These are phyloP conservation scores for Citrus sp. DNA, from an alignment of 345 rosid genomes.

Conservation along the genomic window DNA sequence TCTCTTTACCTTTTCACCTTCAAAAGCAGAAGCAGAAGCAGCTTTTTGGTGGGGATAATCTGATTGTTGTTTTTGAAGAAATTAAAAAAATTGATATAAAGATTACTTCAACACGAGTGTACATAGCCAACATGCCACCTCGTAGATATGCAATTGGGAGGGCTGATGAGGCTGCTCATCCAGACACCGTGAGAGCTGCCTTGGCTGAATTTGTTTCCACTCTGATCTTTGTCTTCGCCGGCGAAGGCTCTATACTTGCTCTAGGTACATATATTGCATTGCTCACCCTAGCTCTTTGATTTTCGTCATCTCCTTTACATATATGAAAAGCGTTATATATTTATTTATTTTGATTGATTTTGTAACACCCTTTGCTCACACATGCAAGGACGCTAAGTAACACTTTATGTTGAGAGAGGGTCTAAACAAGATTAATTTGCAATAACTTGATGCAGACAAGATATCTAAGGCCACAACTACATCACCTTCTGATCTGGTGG, in stretches of 20 bases:
- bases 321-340: too few species aligned
- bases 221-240: slow-evolving; percentile 67
- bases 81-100: not conserved
- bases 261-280: slow-evolving; percentile 31
- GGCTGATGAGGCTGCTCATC: slow-evolving; percentile 49
- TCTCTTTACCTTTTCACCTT: not conserved
- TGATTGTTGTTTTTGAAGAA: not conserved
- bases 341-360: too few species aligned
- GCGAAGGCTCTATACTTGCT: slow-evolving; percentile 78
- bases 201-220: slow-evolving; percentile 72
- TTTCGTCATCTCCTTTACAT: not conserved
- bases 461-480: slow-evolving; percentile 31
- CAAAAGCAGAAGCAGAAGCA: not conserved
- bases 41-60: too few species aligned
- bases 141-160: slow-evolving; percentile 42
- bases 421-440: too few species aligned
- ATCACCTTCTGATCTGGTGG: slow-evolving; percentile 42
- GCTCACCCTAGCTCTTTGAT: not conserved
- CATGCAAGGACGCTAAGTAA: not conserved
- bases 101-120: not conserved
- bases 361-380: too few species aligned
- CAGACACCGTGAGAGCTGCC: slow-evolving; percentile 51
- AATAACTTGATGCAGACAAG: slow-evolving; percentile 36
- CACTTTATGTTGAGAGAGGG: not conserved
- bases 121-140: slow-evolving; percentile 21